These are phyloP conservation scores for Suillus americanus DNA, from an alignment of 768 basidiomycete species.

Conservation along the genomic window DNA sequence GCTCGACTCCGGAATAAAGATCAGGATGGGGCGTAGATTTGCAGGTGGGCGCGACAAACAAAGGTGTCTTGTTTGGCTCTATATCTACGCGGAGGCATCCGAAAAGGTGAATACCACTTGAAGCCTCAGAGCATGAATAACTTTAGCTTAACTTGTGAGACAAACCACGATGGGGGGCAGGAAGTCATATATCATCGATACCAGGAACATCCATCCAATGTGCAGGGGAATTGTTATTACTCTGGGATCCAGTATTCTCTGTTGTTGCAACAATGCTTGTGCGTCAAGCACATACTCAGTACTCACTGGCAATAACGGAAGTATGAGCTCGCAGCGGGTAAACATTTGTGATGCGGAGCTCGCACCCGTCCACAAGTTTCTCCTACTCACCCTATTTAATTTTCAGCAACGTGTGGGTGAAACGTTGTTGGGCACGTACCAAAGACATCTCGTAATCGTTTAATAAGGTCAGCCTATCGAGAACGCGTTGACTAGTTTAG, in stretches of 20 bases:
- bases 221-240: not conserved
- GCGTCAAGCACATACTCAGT: not conserved
- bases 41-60: conserved; percentile 24
- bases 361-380: not conserved
- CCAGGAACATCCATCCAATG: not conserved
- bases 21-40: conserved; percentile 24
- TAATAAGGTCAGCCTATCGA: not conserved
- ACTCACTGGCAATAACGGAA: not conserved
- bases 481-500: not conserved
- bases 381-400: not conserved
- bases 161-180: not conserved
- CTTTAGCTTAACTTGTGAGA: not conserved
- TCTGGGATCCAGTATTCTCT: not conserved
- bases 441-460: not conserved
- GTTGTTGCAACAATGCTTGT: not conserved
- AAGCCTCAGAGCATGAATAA: not conserved
- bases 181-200: not conserved
- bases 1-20: conserved; percentile 16
- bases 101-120: conserved; percentile 5
- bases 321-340: not conserved
- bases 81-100: conserved; percentile 30
- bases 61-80: conserved; percentile 31
- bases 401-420: not conserved
- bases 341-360: not conserved
- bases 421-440: not conserved